Conservation (phyloP, 2,329 filamentous ascomycete species). For the Verticillium tricorpus region DNA sequence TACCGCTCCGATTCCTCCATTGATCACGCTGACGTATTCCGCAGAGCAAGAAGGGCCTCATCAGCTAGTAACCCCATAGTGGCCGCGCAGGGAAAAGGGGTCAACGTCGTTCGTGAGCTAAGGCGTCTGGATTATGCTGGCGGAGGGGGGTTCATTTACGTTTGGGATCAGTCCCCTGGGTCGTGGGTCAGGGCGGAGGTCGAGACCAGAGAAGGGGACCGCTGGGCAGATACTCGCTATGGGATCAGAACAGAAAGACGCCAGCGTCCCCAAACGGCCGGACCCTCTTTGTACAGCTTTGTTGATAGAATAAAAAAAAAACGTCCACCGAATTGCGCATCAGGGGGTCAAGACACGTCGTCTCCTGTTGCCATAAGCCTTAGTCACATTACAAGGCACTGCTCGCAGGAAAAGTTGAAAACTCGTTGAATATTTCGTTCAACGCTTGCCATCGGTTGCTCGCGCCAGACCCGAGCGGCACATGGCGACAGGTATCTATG, state of each 20-base stretch:
- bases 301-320: not conserved
- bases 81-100: not conserved
- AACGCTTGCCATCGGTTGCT: no score
- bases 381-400: no score
- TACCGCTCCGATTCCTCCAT: not conserved
- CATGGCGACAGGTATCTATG: not conserved
- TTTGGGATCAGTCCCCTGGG: not conserved
- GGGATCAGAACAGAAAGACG: not conserved
- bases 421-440: no score
- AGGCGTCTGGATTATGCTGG: not conserved
- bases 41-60: slow-evolving; percentile 37
- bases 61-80: slow-evolving; percentile 20
- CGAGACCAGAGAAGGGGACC: no score
- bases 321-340: not conserved
- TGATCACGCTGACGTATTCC: not conserved
- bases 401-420: no score
- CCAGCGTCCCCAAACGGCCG: not conserved
- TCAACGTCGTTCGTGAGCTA: not conserved
- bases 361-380: no score
- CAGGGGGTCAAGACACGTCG: not conserved
- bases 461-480: no score
- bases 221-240: not conserved
- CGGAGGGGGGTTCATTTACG: not conserved
- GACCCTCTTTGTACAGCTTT: not conserved
- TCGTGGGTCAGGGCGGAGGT: not conserved